Evolutionary conservation across 1,284 basidiomycete genomes (phyloP).

Genomic region (Cryptococcus sp.): DNA sequence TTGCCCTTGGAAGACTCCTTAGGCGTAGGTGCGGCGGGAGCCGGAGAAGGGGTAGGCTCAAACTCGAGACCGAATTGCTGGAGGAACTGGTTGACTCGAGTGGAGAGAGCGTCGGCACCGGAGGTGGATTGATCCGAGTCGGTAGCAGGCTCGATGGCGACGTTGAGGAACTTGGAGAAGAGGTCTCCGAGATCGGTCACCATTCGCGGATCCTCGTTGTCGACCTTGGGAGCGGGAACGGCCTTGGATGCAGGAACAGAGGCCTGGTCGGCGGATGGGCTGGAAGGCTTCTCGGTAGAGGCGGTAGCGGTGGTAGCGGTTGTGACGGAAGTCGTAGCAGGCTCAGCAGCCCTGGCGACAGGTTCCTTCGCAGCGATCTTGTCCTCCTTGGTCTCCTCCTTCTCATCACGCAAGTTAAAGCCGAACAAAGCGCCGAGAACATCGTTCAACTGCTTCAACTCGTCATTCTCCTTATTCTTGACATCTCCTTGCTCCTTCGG

Average conservation of each 20-base stretch:
- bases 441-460: constrained; percentile 27
- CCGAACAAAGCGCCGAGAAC: constrained; percentile 36
- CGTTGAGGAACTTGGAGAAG: constrained; percentile 38
- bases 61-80: constrained; percentile 40
- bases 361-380: constrained; percentile 1
- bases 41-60: constrained; percentile 18
- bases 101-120: constrained; percentile 13
- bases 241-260: constrained; percentile 8
- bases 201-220: constrained; percentile 9
- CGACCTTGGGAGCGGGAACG: not conserved
- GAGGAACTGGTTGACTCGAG: constrained; percentile 37
- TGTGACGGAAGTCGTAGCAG: constrained; percentile 5
- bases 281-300: too few species aligned
- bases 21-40: constrained; percentile 1
- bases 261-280: not conserved
- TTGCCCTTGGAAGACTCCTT: constrained; percentile 32
- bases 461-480: constrained; percentile 8
- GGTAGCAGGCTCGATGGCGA: too few species aligned
- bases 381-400: constrained; percentile 10
- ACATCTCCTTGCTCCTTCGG: constrained; percentile 3
- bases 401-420: constrained; percentile 10
- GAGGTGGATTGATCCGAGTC: constrained; percentile 34
- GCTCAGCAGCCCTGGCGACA: constrained; percentile 3
- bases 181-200: constrained; percentile 38
- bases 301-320: not conserved